Conservation (phyloP, 176 grass and related monocot species). For the Bolboschoenus planiculmis region DNA sequence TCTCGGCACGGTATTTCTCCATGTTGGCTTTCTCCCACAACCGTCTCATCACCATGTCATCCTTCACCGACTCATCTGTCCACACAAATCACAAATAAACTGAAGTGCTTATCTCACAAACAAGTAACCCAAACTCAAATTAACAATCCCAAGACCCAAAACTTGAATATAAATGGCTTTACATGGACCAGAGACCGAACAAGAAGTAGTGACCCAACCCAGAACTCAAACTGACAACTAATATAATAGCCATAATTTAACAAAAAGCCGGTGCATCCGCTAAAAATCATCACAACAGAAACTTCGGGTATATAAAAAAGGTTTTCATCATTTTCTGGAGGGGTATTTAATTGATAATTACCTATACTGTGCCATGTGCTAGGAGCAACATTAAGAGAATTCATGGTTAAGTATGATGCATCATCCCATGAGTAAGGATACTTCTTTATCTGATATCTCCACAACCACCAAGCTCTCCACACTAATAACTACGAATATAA, state of each 20-base stretch:
- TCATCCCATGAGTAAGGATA: slow-evolving; percentile 78
- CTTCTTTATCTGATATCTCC: slow-evolving; percentile 86
- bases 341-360: slow-evolving; percentile 33
- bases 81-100: slow-evolving; percentile 4
- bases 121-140: neutral
- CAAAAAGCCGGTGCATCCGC: no score
- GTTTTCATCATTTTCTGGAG: neutral
- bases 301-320: neutral
- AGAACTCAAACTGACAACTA: slow-evolving; percentile 2
- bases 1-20: slow-evolving; percentile 57
- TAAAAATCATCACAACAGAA: no score
- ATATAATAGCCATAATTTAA: neutral
- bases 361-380: slow-evolving; percentile 73
- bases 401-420: slow-evolving; percentile 80
- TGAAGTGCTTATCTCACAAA: neutral
- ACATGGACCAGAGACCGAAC: neutral
- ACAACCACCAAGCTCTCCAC: slow-evolving; percentile 72
- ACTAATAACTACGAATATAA: neutral
- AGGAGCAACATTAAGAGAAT: slow-evolving; percentile 49
- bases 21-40: slow-evolving; percentile 85
- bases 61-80: slow-evolving; percentile 65
- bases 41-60: slow-evolving; percentile 53
- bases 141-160: neutral
- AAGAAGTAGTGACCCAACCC: neutral
- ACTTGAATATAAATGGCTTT: neutral